Evolutionary conservation across 495 filamentous ascomycete species (phyloP).

Genomic region (Penicillium mononematosum): DNA sequence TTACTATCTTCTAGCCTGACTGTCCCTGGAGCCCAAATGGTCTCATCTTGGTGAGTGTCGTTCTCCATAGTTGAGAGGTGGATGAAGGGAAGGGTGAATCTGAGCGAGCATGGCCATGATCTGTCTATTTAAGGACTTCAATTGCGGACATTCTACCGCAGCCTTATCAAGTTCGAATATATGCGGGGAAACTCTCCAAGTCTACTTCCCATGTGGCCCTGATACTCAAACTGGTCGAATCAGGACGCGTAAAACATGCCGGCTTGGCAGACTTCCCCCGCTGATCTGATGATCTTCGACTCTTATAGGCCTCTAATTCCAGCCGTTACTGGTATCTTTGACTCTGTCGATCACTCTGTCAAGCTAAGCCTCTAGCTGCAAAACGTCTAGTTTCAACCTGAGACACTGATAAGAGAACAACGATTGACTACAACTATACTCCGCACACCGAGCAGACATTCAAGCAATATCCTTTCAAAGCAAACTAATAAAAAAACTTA

Average conservation of each 20-base stretch:
- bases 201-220: too few relatives aligned
- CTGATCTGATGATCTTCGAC: background rate
- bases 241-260: slow-evolving; percentile 19
- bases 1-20: slow-evolving; percentile 27
- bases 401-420: too few relatives aligned
- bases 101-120: background rate
- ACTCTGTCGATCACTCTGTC: too few relatives aligned
- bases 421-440: background rate
- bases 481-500: background rate
- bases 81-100: background rate
- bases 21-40: slow-evolving; percentile 30
- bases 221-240: slow-evolving; percentile 19
- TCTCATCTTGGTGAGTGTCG: slow-evolving; percentile 19
- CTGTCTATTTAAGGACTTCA: background rate
- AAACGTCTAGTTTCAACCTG: too few relatives aligned
- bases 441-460: background rate
- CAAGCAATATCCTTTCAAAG: background rate
- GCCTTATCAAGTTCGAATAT: slow-evolving; percentile 12
- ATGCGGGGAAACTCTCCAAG: slow-evolving; percentile 10
- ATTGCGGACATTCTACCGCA: background rate
- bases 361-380: too few relatives aligned
- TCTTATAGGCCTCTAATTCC: background rate
- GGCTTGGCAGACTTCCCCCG: slow-evolving; percentile 16
- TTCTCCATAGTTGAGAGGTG: slow-evolving; percentile 12
- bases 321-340: too few relatives aligned